Evolutionary conservation across 805 yeast species (phyloP), one percentile per base, ranked within the genome.

Genomic region (Saturnispora diversa): DNA sequence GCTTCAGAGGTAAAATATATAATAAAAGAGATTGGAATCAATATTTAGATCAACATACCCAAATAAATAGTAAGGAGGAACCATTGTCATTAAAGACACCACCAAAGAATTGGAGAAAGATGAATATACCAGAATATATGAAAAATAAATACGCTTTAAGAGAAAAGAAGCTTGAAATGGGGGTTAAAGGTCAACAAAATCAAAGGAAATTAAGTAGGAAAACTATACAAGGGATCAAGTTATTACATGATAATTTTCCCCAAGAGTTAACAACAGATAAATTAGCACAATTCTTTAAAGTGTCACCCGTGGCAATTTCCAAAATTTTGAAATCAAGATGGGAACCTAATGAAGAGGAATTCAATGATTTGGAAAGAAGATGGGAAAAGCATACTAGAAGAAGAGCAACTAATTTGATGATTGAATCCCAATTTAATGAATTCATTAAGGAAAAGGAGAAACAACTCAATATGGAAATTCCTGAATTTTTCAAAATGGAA

Each of bases 271-370:
- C 71, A 4, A 69, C 80, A 2, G 62, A 64, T 3, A 80, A 75
- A 31, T 56, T 88, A 5, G 80, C 86, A 0, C 64, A 70, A 24
- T 71, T 70, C 53, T 87, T 81, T 59, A 65, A 71, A 36, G 69
- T 85, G 5, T 81, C 92, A 1, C 90, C 94, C 1, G 94, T 87
- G 49, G 84, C 88, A 0, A 72, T 87, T 2, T 66, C 95, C 44
- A 71, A 95, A 47, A 85, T 88, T 15, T 56, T 88, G 48, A 78
- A 75, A 54, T 78, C 90, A 5, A 75, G 70, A 28, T 88, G 95
- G 94, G 60, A 56, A 13, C 95, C 95, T 0, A 65, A 59, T 4
- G 69, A 63, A 1, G 69, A 67, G n/a, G 84, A 79, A 44, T 70
- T 65, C 29, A 68, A 58, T 5, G 58, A 52, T 22, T 54, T 70